Evolutionary conservation across 805 yeast genomes (phyloP), one percentile per base, ranked within the genome.

Genomic region (Cyberlindnera euphorbiae): DNA sequence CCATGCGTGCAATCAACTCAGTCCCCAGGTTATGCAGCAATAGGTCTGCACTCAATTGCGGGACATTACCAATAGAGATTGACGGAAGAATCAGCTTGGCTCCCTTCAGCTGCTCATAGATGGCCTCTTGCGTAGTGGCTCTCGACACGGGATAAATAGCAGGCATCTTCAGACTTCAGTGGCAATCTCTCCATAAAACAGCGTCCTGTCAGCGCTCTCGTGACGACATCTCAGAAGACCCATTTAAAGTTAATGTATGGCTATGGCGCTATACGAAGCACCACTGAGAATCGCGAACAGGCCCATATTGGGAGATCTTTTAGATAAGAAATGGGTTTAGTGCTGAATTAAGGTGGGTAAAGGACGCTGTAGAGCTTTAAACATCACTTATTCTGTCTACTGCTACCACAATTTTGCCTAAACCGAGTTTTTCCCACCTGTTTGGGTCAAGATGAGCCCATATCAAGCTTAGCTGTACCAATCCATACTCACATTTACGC

Each of bases 31-130:
- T 75, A 49, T 81, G 82, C 8, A 88, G 64, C 17, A 90, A 60
- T 21, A 89, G 64, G 57, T 89, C 97, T 6, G 73, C 58, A 0
- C 89, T 61, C 32, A 90, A 62, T 56, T 93, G 98, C 0, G 97
- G 94, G 4, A 88, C 82, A 51, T 90, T 93, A 7, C 95, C 97
- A 6, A 85, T 72, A 4, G 96, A 77, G 0, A 93, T 82, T 0
- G 88, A 61, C 0, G 97, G 97, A 1, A 93, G 28, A 1, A 90
- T 53, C n/a, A 82, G 60, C 2, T 67, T 68, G 2, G 74, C 58
- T 28, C 58, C 60, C 17, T 32, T 28, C 13, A 40, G 26, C 12
- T 14, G 14, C 5, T 29, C 24, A 6, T 32, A 8, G 2, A 38
- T 4, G 10, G 23, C 31, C 6, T 29, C 19, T 15, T 16, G 10